Evolutionary conservation across 2,329 filamentous ascomycete genomes (phyloP).

Genomic region (Calonectria pauciramosa): DNA sequence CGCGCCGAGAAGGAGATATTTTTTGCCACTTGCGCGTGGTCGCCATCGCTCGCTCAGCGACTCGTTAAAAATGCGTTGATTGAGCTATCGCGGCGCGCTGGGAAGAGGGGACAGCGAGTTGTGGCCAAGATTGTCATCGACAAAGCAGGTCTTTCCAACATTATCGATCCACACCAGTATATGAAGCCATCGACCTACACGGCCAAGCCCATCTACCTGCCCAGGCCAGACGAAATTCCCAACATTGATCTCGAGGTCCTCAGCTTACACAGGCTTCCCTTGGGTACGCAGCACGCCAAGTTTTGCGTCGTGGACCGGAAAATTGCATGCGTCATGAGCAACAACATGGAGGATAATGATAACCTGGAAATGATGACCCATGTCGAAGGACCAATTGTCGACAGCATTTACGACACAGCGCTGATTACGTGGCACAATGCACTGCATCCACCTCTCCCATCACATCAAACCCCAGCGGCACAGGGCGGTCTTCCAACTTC

Average conservation of each 20-base stretch:
- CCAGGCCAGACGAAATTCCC: constrained; percentile 74
- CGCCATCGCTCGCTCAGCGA: constrained; percentile 75
- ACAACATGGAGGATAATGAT: constrained; percentile 84
- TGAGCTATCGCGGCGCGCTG: constrained; percentile 77
- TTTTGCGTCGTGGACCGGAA: constrained; percentile 83
- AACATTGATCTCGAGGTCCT: constrained; percentile 80
- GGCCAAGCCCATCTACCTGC: constrained; percentile 70
- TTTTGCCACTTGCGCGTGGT: constrained; percentile 83
- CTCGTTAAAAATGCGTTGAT: constrained; percentile 77
- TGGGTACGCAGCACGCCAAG: constrained; percentile 84
- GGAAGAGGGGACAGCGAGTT: constrained; percentile 67
- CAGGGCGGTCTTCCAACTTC: constrained; percentile 17
- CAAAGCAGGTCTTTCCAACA: constrained; percentile 74
- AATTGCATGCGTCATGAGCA: constrained; percentile 80
- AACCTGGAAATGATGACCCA: constrained; percentile 87
- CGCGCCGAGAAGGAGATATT: constrained; percentile 80
- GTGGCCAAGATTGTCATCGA: constrained; percentile 84
- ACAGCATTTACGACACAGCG: constrained; percentile 81
- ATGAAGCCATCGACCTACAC: constrained; percentile 72
- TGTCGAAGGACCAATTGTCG: constrained; percentile 81
- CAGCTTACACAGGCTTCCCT: constrained; percentile 77
- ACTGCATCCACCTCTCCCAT: constrained; percentile 50
- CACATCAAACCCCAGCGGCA: not conserved
- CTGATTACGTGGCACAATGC: constrained; percentile 79
- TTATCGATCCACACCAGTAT: constrained; percentile 74